Conservation (phyloP, 75 land plant genomes). For the Chamaecyparis obtusa region DNA sequence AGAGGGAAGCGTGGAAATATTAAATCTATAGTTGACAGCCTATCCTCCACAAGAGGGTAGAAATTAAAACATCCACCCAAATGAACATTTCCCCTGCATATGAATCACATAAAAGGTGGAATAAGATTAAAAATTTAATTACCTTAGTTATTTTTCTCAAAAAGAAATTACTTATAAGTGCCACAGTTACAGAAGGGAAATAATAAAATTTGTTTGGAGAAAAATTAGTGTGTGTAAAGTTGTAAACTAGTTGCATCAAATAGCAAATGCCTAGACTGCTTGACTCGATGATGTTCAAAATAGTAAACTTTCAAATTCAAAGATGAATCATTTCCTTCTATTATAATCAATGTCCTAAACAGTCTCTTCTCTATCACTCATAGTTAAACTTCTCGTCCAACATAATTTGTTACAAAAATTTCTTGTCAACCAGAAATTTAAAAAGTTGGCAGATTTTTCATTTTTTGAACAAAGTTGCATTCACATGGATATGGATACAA, state of each 20-base stretch:
- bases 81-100: not conserved
- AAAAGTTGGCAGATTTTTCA: not conserved
- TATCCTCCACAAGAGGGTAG: not conserved
- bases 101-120: not conserved
- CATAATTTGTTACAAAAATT: not conserved
- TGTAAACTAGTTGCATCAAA: not conserved
- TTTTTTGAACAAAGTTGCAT: no score
- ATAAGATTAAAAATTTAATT: not conserved
- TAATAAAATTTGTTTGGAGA: not conserved
- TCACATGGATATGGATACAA: no score
- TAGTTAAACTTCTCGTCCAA: not conserved
- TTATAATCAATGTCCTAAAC: not conserved
- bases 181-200: not conserved
- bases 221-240: not conserved
- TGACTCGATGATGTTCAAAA: not conserved
- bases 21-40: not conserved
- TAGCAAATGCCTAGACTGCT: not conserved
- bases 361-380: not conserved
- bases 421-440: not conserved
- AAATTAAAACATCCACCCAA: not conserved
- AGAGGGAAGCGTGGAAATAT: not conserved
- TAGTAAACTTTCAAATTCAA: not conserved
- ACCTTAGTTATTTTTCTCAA: not conserved
- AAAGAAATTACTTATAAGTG: not conserved
- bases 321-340: not conserved